These are phyloP conservation scores for Pythium oligandrum DNA, from an alignment of 352 stramenopile species.

Conservation along the genomic window DNA sequence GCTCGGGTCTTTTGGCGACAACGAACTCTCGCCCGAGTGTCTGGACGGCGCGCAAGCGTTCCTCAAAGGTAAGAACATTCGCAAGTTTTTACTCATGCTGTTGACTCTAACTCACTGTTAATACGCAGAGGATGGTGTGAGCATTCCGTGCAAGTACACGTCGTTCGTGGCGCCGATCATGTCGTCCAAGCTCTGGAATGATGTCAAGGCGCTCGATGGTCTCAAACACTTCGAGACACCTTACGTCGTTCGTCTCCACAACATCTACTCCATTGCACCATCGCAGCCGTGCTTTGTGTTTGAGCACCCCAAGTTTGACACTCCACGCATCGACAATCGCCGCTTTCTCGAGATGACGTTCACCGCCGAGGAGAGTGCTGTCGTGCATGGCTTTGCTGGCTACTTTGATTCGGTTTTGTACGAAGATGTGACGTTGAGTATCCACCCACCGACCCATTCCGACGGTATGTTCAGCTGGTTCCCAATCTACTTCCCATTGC, in stretches of 20 bases:
- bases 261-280: slow-evolving; percentile 83
- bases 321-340: slow-evolving; percentile 76
- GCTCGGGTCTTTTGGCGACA: slow-evolving; percentile 96
- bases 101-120: no score
- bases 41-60: slow-evolving; percentile 93
- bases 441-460: slow-evolving; percentile 93
- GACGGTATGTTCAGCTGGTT: slow-evolving; percentile 99
- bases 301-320: slow-evolving; percentile 82
- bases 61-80: slow-evolving; percentile 60
- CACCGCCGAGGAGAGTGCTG: slow-evolving; percentile 39
- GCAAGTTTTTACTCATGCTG: no score
- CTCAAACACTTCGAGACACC: slow-evolving; percentile 93
- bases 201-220: slow-evolving; percentile 74
- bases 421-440: slow-evolving; percentile 91
- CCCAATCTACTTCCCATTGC: slow-evolving; percentile 97
- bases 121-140: slow-evolving; percentile 71
- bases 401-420: slow-evolving; percentile 97
- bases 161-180: slow-evolving; percentile 94
- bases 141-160: slow-evolving; percentile 91
- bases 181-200: slow-evolving; percentile 91
- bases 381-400: slow-evolving; percentile 94
- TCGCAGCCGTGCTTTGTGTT: slow-evolving; percentile 93
- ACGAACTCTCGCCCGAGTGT: slow-evolving; percentile 99
- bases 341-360: slow-evolving; percentile 61
- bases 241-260: slow-evolving; percentile 96